Evolutionary conservation across 2,329 filamentous ascomycete genomes (phyloP), one percentile per base, ranked within the genome.

Genomic region (Cordyceps cicadae): DNA sequence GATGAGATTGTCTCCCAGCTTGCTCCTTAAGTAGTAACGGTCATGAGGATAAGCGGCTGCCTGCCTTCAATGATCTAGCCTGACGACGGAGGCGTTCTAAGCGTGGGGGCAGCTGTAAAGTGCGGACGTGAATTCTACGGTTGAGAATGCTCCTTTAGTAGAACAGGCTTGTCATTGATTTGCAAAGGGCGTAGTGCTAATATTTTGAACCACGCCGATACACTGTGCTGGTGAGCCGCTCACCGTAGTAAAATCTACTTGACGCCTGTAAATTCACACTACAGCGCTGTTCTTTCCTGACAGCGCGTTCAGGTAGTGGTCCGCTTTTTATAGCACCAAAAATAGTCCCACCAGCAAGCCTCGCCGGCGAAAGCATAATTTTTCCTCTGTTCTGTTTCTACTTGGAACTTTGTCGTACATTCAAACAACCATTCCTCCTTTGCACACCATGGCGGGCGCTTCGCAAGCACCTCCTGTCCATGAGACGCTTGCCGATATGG

Each of bases 401-500:
- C 50, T 46, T 32, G 46, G 51, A 41, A 17, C 55, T 51, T 17
- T 14, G 34, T 34, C 43, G 24, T 50, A 7, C 11, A 46, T 29
- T 7, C n/a, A 12, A 11, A 26, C 45, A 24, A 12, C 41, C 24
- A 19, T 24, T 24, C 41, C 49, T 14, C 58, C 63, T 64, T 56
- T 26, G 3, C 45, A 39, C 29, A 61, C 12, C 41, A 61, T 61
- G 60, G 48, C 41, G 54, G 54, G 39, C 21, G 53, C 48, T n/a
- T 43, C 56, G 34, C 51, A 60, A 43, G 32, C 21, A 32, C 51
- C 51, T 49, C 43, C 43, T 41, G 66, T 67, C 55, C 76, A 73
- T 65, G 79, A 83, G 65, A 80, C 80, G 59, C 80, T 92, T 55
- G 76, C 83, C 50, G 82, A 87, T 68, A 81, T 96, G 48, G 91